phyloP scores from a whole-genome alignment of 2,329 filamentous ascomycete genomes.

The Ophiostoma pallidulum region DNA sequence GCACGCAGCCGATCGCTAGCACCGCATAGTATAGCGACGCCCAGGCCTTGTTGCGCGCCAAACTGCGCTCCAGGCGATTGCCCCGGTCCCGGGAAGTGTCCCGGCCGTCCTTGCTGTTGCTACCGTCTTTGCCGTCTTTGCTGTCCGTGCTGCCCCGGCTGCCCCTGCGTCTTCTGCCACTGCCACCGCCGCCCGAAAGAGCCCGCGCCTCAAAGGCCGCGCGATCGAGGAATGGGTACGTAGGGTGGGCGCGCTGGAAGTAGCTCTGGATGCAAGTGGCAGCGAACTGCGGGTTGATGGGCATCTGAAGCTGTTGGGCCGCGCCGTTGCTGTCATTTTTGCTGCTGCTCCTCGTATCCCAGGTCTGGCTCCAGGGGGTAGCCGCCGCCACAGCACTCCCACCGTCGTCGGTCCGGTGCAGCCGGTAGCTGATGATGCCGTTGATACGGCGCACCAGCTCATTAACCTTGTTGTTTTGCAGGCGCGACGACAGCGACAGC shows the following conservation, averaged over 20 bases:
- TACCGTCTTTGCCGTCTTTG: no score
- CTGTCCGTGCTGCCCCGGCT: no score
- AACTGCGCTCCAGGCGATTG: conserved; percentile 18
- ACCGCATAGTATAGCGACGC: conserved; percentile 30
- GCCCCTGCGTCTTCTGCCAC: no score
- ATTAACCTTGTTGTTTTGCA: conserved; percentile 23
- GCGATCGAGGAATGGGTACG: conserved; percentile 32
- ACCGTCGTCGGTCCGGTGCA: conserved; percentile 11
- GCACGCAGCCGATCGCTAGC: conserved; percentile 30
- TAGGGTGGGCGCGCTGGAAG: conserved; percentile 29
- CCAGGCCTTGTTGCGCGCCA: conserved; percentile 24
- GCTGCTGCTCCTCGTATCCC: no score
- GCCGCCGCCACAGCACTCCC: no score
- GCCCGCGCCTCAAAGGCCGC: conserved; percentile 26
- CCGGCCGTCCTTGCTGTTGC: no score
- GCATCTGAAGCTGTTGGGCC: no score
- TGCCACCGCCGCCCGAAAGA: no score
- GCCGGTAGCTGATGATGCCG: conserved; percentile 16
- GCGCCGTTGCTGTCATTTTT: background rate
- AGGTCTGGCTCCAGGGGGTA: no score
- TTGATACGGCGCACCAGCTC: conserved; percentile 23
- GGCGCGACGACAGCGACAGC: conserved; percentile 20
- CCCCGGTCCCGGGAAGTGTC: no score
- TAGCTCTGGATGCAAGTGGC: conserved; percentile 21
- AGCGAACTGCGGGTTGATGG: conserved; percentile 3